These are phyloP conservation scores for Echinochloa phyllopogon DNA, from an alignment of 176 grass and related monocot genomes.

Conservation along the genomic window DNA sequence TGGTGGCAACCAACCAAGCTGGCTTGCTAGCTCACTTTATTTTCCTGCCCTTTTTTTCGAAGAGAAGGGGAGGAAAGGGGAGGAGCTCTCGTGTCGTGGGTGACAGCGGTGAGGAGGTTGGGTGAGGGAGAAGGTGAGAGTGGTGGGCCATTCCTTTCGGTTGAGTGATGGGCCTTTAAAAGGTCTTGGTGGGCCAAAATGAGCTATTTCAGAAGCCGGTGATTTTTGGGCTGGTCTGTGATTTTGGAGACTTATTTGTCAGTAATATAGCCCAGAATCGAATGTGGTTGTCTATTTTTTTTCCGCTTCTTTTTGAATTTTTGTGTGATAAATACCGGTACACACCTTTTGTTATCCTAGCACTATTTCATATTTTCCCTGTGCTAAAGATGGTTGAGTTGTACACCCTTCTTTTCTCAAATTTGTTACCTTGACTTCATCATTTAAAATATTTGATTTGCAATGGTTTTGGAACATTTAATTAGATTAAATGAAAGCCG, in stretches of 20 bases:
- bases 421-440: neutral
- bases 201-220: too few relatives aligned
- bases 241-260: too few relatives aligned
- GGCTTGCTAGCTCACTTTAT: neutral
- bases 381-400: too few relatives aligned
- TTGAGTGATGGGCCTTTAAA: neutral
- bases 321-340: too few relatives aligned
- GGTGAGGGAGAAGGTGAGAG: conserved; percentile 3
- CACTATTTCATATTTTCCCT: too few relatives aligned
- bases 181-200: too few relatives aligned
- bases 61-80: neutral
- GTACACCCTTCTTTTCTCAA: neutral
- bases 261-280: too few relatives aligned
- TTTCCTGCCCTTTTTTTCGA: neutral
- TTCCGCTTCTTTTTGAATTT: too few relatives aligned
- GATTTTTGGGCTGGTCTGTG: neutral
- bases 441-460: neutral
- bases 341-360: too few relatives aligned
- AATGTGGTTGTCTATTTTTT: too few relatives aligned
- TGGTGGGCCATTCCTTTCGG: conserved; percentile 20
- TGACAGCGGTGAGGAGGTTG: conserved; percentile 31
- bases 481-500: neutral
- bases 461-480: neutral
- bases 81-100: conserved; percentile 14
- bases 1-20: conserved; percentile 7